phyloP scores from a whole-genome alignment of 2,329 filamentous ascomycete genomes.

The Arthrobotrys musiformis region DNA sequence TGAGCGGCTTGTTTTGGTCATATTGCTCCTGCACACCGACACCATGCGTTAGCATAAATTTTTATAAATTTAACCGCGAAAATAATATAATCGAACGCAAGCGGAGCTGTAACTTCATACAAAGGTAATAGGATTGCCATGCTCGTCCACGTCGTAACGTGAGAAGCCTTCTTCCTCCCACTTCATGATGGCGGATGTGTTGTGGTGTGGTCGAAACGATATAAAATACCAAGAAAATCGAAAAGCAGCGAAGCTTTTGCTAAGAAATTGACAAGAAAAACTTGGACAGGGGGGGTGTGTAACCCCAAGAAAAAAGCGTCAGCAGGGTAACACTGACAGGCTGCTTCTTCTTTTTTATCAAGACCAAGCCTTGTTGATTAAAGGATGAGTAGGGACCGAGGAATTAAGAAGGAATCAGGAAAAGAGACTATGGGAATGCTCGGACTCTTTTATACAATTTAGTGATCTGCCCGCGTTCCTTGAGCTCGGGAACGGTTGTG shows the following conservation, averaged over 20 bases:
- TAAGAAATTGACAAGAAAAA: constrained; percentile 41
- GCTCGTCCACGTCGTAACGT: constrained; percentile 53
- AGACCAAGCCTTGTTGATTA: constrained; percentile 22
- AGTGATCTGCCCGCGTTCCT: background rate
- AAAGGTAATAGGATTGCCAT: constrained; percentile 47
- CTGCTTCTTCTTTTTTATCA: no score
- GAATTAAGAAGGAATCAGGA: constrained; percentile 17
- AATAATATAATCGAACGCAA: background rate
- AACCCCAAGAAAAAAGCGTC: constrained; percentile 4
- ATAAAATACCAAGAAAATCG: background rate
- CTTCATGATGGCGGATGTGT: constrained; percentile 41
- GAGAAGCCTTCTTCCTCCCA: constrained; percentile 53
- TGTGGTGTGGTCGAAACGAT: background rate
- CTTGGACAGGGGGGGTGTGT: constrained; percentile 12
- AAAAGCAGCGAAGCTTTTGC: constrained; percentile 43
- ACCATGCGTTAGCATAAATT: background rate
- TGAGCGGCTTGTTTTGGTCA: constrained; percentile 32
- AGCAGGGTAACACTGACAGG: background rate
- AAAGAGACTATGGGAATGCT: background rate
- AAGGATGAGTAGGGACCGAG: constrained; percentile 14
- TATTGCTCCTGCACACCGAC: constrained; percentile 40
- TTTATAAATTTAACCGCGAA: background rate
- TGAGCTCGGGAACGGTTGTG: background rate
- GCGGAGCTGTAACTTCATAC: constrained; percentile 16
- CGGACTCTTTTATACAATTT: constrained; percentile 16